Base-by-base conservation (phyloP, 106 monocot genomes). In the Dendrobium huoshanense region DNA sequence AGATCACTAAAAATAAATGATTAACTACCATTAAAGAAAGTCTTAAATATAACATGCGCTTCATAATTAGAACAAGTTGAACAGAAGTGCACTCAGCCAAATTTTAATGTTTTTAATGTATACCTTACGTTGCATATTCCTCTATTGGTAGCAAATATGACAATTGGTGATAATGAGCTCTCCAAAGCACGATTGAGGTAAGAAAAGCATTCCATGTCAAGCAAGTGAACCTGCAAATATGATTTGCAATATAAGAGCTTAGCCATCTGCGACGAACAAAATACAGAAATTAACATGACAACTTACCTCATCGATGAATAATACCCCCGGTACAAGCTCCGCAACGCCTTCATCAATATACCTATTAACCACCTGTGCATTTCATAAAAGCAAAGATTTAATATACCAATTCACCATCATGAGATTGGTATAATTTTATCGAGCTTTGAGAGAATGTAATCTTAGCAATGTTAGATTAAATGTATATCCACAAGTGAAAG, bases 91-190 rank as follows among this genome's bases (percentile, higher is more conserved):
- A 74, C 43, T 42, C 74, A 74, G 41, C 29, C 42, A 74, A 74
- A 74, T 44, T 44, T 67, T 67, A 43, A 19, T 33, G 41, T 19
- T 74, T 73, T 44, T 74, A 13, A 51, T 43, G 5, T 83, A 75
- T 91, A 95, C 98, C 98, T 92, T 41, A 99, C 95, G 76, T 87
- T 95, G 74, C 98, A 99, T 87, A 99, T 91, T 85, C 98, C 98
- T 84, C 98, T 88, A 84, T 99, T 99, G 24, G 98, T 99, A 65
- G 98, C 98, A 83, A 99, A 84, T 72, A 99, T 99, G 72, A 99
- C 98, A 44, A 99, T 99, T 41, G 98, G 98, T 40, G 98, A 89
- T 74, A 99, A 84, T 48, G 98, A 83, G 79, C 98, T 99, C 80
- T 99, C 98, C 68, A 99, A 83, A 55, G 98, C 98, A 85, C 98